Conservation (phyloP, 148 eudicot genomes). For the Cornus kousa region DNA sequence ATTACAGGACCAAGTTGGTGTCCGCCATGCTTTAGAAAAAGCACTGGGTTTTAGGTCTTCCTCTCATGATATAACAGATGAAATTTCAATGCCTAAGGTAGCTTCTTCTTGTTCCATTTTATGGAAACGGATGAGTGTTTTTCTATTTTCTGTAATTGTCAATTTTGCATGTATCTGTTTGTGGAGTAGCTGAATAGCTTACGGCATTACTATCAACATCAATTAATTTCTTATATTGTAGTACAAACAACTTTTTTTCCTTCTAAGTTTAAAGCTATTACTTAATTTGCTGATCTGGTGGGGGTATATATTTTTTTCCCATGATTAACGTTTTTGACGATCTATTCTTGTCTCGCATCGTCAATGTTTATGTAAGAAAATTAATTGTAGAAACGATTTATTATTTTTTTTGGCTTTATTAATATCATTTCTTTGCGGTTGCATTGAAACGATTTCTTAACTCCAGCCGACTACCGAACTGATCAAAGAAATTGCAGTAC, state of each 20-base stretch:
- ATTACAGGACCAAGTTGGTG: constrained; percentile 70
- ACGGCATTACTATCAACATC: not conserved
- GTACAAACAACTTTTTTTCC: not conserved
- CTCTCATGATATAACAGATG: constrained; percentile 36
- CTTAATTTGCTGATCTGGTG: not conserved
- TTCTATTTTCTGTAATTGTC: not conserved
- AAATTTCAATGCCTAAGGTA: constrained; percentile 69
- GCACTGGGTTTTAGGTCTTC: constrained; percentile 71
- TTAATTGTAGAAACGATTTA: not conserved
- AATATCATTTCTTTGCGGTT: not conserved
- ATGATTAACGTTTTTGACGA: not conserved
- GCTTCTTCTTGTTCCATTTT: not conserved
- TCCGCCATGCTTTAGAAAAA: constrained; percentile 72
- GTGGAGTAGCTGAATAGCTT: not conserved
- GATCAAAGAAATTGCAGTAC: constrained; percentile 82
- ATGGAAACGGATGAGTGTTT: not conserved
- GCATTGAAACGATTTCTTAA: constrained; percentile 9
- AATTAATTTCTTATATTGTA: not conserved
- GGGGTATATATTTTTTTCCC: not conserved
- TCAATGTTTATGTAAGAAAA: not conserved
- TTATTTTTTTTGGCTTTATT: not conserved
- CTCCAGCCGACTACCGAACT: constrained; percentile 90
- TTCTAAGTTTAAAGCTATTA: not conserved
- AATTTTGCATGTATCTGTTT: not conserved
- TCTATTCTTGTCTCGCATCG: not conserved